Evolutionary conservation across 2,329 filamentous ascomycete species (phyloP), one percentile per base, ranked within the genome.

Genomic region (Aureobasidium pullulans): DNA sequence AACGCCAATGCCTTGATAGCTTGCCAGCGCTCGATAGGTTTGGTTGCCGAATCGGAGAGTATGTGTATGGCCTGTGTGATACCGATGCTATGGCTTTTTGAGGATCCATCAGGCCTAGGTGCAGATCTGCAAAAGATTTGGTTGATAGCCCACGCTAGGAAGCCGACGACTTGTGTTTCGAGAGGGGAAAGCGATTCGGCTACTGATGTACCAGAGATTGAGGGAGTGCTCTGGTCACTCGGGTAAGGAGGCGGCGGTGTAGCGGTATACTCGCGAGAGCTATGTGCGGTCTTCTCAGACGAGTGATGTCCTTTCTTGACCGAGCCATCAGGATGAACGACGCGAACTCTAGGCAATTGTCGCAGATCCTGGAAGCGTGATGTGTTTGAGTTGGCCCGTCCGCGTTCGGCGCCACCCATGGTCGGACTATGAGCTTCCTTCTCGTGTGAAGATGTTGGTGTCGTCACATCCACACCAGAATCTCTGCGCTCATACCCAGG

Each of bases 271-370:
- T 29, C 66, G 23, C 19, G 32, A 16, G 19, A 64, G 0, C 66
- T 59, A 2, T 66, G 66, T 39, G 65, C 67, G 15, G 34, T 46
- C 36, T 62, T 32, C n/a, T 61, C 32, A 6, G 15, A 13, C 31
- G 44, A 13, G 57, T 40, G 40, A 31, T 28, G n/a, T 23, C 49
- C 29, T 34, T 34, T 40, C 4, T 6, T 13, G 5, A 19, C 23
- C 10, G 19, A 34, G 23, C 23, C 29, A 10, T 67, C 64, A n/a
- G 69, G 68, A 46, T 65, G 66, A 5, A 69, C 62, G n/a, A 68
- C 60, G 28, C 63, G 60, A 2, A 69, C 64, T 29, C 61, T 62
- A 10, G 68, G 68, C 37, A 70, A 54, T 16, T 62, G 62, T 57
- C 64, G 63, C 15, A 65, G 53, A 43, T 65, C 60, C 23, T 56